A percentile compares a stretch with the other conserved stretches of the same genome.
Conservation (phyloP, 2,329 filamentous ascomycete genomes). For the Penicillium sp. region DNA sequence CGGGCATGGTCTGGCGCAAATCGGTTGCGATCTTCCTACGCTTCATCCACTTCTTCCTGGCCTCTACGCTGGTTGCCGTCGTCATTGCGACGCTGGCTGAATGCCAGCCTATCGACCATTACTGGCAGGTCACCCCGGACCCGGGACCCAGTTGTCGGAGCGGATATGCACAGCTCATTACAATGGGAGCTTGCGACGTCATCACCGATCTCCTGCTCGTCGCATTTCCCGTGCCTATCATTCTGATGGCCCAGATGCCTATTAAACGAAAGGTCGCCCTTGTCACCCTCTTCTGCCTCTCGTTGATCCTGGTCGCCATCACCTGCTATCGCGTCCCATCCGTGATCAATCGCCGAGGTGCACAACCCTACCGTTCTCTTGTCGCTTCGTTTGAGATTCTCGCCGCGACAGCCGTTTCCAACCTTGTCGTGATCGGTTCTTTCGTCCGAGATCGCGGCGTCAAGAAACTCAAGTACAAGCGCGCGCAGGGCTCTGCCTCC, state of each 20-base stretch:
- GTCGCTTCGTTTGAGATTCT: constrained; percentile 89
- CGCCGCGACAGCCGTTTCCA: constrained; percentile 83
- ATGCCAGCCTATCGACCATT: constrained; percentile 74
- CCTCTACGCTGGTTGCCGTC: constrained; percentile 77
- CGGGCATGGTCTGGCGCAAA: constrained; percentile 76
- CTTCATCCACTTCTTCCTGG: constrained; percentile 73
- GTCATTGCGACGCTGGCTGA: constrained; percentile 81
- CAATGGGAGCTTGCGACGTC: constrained; percentile 87
- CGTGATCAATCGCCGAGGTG: constrained; percentile 70
- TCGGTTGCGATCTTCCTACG: constrained; percentile 73
- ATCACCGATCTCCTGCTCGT: constrained; percentile 87
- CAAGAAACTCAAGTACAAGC: constrained; percentile 83
- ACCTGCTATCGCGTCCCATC: constrained; percentile 81
- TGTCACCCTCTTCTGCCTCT: constrained; percentile 79
- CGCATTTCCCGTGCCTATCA: constrained; percentile 85
- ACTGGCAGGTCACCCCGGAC: constrained; percentile 84
- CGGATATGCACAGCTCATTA: constrained; percentile 83
- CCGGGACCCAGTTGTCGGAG: constrained; percentile 84
- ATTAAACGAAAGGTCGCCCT: constrained; percentile 79
- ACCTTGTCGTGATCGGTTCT: constrained; percentile 85
- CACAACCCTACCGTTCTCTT: constrained; percentile 85
- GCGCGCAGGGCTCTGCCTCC: constrained; percentile 46
- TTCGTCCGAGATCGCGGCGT: constrained; percentile 88
- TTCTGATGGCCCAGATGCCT: constrained; percentile 75
- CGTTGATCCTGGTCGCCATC: constrained; percentile 75